These are phyloP conservation scores for Cutaneotrichosporon cutaneum DNA, from an alignment of 1,284 basidiomycete species.

Conservation along the genomic window DNA sequence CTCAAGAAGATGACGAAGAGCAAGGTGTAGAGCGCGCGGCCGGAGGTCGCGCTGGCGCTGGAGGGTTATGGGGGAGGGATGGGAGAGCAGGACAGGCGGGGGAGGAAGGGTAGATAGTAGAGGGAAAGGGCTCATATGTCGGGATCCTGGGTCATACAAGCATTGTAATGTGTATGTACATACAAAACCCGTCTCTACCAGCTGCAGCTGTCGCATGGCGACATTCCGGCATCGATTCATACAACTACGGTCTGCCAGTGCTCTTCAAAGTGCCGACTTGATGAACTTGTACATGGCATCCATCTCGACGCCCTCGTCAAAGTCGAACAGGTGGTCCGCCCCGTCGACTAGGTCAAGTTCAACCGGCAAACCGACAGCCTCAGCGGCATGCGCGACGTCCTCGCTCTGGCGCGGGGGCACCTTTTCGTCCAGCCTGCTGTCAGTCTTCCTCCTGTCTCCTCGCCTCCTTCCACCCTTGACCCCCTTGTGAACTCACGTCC, in stretches of 20 bases:
- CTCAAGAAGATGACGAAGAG: constrained; percentile 31
- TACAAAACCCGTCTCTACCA: background rate
- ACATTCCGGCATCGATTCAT: too few relatives aligned
- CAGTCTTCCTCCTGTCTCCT: too few relatives aligned
- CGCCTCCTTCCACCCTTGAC: too few relatives aligned
- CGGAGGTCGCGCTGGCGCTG: too few relatives aligned
- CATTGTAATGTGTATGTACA: too few relatives aligned
- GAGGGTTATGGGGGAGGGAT: too few relatives aligned
- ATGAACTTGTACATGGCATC: constrained; percentile 5
- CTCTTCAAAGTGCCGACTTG: background rate
- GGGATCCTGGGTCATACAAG: too few relatives aligned
- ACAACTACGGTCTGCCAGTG: too few relatives aligned
- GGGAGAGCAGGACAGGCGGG: too few relatives aligned
- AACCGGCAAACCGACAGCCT: constrained; percentile 5
- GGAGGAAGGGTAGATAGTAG: too few relatives aligned
- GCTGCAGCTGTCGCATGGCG: too few relatives aligned
- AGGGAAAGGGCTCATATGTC: too few relatives aligned
- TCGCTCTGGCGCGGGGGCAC: constrained; percentile 17
- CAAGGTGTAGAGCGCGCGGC: constrained; percentile 12
- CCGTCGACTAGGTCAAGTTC: constrained; percentile 12
- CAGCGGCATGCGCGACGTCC: constrained; percentile 14
- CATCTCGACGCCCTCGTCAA: constrained; percentile 1
- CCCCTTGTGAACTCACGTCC: constrained; percentile 17
- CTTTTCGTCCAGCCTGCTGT: constrained; percentile 18
- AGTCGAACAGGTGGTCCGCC: constrained; percentile 20